A percentile compares a stretch with the other conserved stretches of the same genome.
Conservation (phyloP, 306 rosid genomes). For the Trichosanthes cucumerina region DNA sequence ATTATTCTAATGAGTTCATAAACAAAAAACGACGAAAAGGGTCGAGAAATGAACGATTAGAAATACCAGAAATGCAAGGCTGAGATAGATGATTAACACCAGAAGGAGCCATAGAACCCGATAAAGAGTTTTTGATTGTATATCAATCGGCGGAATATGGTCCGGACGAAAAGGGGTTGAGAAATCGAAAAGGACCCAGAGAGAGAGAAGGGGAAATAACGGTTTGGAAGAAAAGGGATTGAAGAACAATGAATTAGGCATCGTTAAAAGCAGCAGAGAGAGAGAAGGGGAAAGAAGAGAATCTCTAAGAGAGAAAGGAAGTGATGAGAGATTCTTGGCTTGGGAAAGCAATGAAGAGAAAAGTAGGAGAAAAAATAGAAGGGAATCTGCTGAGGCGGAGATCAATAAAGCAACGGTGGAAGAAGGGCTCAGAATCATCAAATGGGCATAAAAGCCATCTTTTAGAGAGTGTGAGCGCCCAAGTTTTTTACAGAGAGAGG, state of each 20-base stretch:
- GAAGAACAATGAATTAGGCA: constrained; percentile 37
- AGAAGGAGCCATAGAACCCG: constrained; percentile 51
- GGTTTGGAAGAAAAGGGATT: constrained; percentile 26
- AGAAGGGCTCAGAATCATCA: constrained; percentile 25
- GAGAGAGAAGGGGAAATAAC: constrained; percentile 13
- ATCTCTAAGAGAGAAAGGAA: constrained; percentile 48
- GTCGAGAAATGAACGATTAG: neutral
- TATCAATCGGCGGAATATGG: constrained; percentile 25
- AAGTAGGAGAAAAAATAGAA: constrained; percentile 17
- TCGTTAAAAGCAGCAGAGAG: constrained; percentile 34
- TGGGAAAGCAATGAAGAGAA: constrained; percentile 63
- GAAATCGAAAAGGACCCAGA: constrained; percentile 31
- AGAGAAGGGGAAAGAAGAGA: constrained; percentile 27
- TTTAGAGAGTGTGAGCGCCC: constrained; percentile 23
- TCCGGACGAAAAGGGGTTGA: constrained; percentile 8
- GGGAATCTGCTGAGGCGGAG: constrained; percentile 77
- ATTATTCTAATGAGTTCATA: neutral
- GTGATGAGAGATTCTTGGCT: constrained; percentile 81
- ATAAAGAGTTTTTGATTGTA: constrained; percentile 17
- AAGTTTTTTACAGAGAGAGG: neutral
- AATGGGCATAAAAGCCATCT: constrained; percentile 17
- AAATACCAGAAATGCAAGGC: constrained; percentile 75
- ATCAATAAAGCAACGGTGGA: constrained; percentile 55
- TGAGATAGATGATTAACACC: constrained; percentile 69
- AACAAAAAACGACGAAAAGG: neutral